A percentile compares a stretch with the other conserved stretches of the same genome.
Conservation (phyloP, 345 rosid species). For the Dovyalis caffra region DNA sequence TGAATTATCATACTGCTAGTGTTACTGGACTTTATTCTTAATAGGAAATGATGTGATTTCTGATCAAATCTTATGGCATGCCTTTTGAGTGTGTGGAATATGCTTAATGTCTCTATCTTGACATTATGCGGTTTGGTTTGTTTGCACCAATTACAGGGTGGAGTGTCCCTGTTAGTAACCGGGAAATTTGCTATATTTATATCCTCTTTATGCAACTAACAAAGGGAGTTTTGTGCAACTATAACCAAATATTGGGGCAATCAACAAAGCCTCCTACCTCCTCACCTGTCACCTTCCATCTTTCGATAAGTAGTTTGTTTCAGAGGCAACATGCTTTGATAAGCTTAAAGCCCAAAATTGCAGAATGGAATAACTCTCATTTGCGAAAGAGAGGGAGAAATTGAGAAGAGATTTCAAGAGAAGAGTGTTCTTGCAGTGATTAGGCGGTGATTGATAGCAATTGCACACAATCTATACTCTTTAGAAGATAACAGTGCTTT, state of each 20-base stretch:
- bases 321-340: not conserved
- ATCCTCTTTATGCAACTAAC: not conserved
- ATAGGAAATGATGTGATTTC: not conserved
- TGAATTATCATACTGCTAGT: not conserved
- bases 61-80: not conserved
- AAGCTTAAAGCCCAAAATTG: not conserved
- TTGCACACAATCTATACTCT: too few species aligned
- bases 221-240: not conserved
- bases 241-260: not conserved
- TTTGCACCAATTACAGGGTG: not conserved
- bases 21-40: not conserved
- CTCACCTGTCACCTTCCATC: not conserved
- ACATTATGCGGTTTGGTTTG: not conserved
- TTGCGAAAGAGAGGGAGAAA: not conserved
- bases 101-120: not conserved
- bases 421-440: not conserved
- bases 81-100: not conserved
- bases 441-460: too few species aligned
- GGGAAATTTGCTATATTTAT: not conserved
- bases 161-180: not conserved
- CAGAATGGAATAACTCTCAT: not conserved
- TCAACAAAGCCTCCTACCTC: not conserved
- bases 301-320: not conserved
- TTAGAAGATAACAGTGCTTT: too few species aligned
- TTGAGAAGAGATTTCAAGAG: too few species aligned